These are phyloP conservation scores for Colletotrichum phormii DNA, from an alignment of 2,329 filamentous ascomycete genomes.

Conservation along the genomic window DNA sequence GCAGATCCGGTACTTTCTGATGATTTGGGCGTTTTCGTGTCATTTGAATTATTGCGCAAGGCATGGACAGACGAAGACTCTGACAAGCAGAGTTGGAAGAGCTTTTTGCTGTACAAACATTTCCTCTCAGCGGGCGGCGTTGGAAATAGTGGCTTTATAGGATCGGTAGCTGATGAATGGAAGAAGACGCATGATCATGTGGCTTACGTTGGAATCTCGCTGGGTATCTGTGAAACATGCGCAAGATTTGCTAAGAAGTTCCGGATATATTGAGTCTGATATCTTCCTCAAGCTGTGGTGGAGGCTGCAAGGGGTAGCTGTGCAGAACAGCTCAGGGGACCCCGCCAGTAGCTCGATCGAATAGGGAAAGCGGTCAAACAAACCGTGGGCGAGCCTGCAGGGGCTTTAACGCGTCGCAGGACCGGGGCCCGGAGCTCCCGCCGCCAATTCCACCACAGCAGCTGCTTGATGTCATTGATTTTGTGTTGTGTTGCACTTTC, in stretches of 20 bases:
- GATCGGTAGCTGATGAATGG: slow-evolving; percentile 5
- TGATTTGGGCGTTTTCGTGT: slow-evolving; percentile 20
- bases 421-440: neutral
- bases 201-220: no score
- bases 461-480: slow-evolving; percentile 14
- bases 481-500: neutral
- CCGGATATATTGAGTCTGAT: neutral
- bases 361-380: neutral
- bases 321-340: neutral
- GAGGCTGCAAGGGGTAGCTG: slow-evolving; percentile 1
- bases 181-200: slow-evolving; percentile 9
- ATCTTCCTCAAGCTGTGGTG: neutral
- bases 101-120: neutral
- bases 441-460: neutral
- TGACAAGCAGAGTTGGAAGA: neutral
- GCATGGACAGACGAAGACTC: slow-evolving; percentile 4
- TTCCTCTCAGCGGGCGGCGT: slow-evolving; percentile 18
- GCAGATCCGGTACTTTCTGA: neutral
- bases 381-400: neutral
- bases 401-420: neutral
- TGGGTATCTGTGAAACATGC: no score
- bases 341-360: neutral
- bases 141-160: slow-evolving; percentile 16
- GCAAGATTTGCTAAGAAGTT: neutral
- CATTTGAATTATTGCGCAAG: neutral